Percentiles rank a stretch among this genome's conserved stretches.
Conservation (phyloP, 2,329 filamentous ascomycete genomes). For the Parastagonospora nodorum region DNA sequence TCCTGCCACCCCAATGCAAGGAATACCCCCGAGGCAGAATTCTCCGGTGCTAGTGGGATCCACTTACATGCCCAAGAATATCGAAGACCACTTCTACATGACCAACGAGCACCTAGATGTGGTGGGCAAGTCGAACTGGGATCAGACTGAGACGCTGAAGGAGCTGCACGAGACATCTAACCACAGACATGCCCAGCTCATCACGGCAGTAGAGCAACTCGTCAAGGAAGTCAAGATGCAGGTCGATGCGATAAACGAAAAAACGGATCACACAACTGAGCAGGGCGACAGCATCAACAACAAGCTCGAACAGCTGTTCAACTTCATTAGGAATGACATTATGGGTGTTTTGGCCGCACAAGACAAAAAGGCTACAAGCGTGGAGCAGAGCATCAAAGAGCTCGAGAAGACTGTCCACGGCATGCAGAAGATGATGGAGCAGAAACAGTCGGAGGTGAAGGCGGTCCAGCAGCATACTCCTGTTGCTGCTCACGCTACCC, state of each 20-base stretch:
- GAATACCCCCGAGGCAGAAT: conserved; percentile 2
- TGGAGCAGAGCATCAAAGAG: conserved; percentile 32
- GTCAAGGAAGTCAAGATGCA: conserved; percentile 34
- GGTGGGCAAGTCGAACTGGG: conserved; percentile 33
- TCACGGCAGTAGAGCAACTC: conserved; percentile 22
- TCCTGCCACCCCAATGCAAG: conserved; percentile 6
- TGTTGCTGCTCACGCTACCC: conserved; percentile 2
- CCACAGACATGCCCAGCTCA: conserved; percentile 26
- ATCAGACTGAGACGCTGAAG: conserved; percentile 22
- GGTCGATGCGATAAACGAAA: conserved; percentile 27
- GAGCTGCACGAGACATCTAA: conserved; percentile 12
- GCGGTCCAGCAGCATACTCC: conserved; percentile 1
- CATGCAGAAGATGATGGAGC: conserved; percentile 30
- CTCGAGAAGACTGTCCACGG: conserved; percentile 30
- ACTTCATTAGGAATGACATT: conserved; percentile 33
- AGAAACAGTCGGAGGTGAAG: conserved; percentile 17
- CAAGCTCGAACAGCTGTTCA: conserved; percentile 33
- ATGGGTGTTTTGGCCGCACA: conserved; percentile 28
- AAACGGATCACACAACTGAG: conserved; percentile 21
- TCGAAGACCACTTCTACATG: conserved; percentile 43
- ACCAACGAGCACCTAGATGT: conserved; percentile 44
- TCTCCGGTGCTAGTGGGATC: neutral
- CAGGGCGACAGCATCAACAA: conserved; percentile 24
- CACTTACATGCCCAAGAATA: conserved; percentile 13
- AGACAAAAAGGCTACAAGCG: conserved; percentile 24